A percentile compares a stretch with the other conserved stretches of the same genome.
These are phyloP conservation scores for Fusarium sp. DNA, from an alignment of 2,329 filamentous ascomycete genomes.

Conservation along the genomic window DNA sequence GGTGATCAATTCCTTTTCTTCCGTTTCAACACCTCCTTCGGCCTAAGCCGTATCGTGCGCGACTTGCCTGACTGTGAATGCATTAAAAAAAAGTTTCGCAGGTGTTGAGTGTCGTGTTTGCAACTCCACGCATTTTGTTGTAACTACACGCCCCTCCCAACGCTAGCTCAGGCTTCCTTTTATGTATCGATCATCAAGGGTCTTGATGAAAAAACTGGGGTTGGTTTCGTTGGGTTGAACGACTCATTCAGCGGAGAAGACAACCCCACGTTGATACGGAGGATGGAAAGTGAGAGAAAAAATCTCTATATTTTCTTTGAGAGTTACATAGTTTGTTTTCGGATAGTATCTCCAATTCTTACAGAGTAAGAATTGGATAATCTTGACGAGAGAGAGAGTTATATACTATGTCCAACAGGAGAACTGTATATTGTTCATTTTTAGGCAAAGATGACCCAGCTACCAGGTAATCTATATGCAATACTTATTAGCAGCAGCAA, in stretches of 20 bases:
- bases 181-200: slow-evolving; percentile 9
- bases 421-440: background rate
- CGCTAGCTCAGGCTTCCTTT: slow-evolving; percentile 4
- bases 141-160: slow-evolving; percentile 3
- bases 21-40: slow-evolving; percentile 14
- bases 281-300: slow-evolving; percentile 22
- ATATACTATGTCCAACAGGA: background rate
- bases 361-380: background rate
- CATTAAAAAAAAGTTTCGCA: background rate
- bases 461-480: background rate
- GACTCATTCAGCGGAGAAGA: background rate
- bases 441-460: background rate
- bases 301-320: background rate
- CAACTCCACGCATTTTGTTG: background rate
- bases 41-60: slow-evolving; percentile 9
- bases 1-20: background rate
- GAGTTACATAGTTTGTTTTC: background rate
- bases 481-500: background rate
- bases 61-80: slow-evolving; percentile 2
- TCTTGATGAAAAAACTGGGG: slow-evolving; percentile 18
- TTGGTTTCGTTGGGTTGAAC: background rate
- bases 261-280: slow-evolving; percentile 21
- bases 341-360: background rate
- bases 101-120: background rate
- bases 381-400: background rate